Conservation (phyloP, 176 grass and related monocot species). For the Areca catechu region DNA sequence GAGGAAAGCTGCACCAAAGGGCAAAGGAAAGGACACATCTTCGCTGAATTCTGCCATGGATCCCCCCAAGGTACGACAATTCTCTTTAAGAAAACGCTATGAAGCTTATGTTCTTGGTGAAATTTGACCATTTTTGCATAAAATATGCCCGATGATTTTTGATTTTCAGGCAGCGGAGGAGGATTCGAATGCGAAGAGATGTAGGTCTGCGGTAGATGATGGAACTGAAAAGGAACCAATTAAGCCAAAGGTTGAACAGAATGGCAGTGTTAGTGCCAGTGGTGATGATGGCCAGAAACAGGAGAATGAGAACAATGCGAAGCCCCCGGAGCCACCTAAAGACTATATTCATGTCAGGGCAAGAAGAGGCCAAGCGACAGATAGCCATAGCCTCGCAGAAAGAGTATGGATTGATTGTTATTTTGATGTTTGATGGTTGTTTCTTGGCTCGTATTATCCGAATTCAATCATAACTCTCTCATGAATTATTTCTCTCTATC, state of each 20-base stretch:
- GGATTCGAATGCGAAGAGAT: conserved; percentile 44
- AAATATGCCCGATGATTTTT: no score
- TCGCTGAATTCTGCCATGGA: conserved; percentile 35
- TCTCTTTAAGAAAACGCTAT: no score
- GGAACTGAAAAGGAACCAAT: conserved; percentile 41
- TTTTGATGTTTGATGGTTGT: neutral
- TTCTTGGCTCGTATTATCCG: no score
- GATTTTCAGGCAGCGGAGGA: conserved; percentile 39
- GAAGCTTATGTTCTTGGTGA: no score
- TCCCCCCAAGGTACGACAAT: conserved; percentile 45
- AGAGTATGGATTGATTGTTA: conserved; percentile 45
- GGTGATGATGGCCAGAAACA: conserved; percentile 50
- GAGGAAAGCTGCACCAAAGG: conserved; percentile 68
- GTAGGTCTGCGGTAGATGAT: conserved; percentile 46
- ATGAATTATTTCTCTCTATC: neutral
- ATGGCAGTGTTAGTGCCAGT: conserved; percentile 46
- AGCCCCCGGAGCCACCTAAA: conserved; percentile 46
- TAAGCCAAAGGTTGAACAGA: conserved; percentile 62
- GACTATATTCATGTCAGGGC: conserved; percentile 98
- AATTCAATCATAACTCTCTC: neutral
- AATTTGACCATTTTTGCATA: no score
- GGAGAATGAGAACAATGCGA: conserved; percentile 45
- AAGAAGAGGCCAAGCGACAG: conserved; percentile 89
- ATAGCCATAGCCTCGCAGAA: conserved; percentile 97
- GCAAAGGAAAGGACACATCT: conserved; percentile 58